Evolutionary conservation across 192 early-diverging fungal species (phyloP), one percentile per base, ranked within the genome.

Genomic region (Ambispora gerdemannii): DNA sequence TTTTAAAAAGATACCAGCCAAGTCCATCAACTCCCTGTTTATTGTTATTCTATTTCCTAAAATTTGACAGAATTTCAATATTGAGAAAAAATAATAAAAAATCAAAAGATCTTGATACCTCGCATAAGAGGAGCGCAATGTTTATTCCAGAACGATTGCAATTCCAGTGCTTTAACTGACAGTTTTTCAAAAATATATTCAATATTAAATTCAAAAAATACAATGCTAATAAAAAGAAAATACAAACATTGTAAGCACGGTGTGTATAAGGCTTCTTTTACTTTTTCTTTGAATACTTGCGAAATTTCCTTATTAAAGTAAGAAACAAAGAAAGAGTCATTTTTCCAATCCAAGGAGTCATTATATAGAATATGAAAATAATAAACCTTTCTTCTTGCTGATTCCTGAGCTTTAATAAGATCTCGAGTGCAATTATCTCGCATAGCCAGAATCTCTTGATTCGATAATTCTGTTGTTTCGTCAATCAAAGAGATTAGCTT

Each of bases 111-210:
- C 1, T 22, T 50, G 7, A 19, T 58, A 70, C 68, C 55, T 31
- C 59, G 35, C 30, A 70, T 43, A 30, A 70, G 56, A n/a, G 68
- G 68, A 2, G 68, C 36, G 31, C 38, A 70, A 70, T 70, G 53
- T 2, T 31, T 27, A 0, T 59, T 22, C 68, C 68, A 70, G 19
- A 70, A 30, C 19, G 52, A 25, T 32, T 27, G 24, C 3, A 70
- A n/a, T 49, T 58, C 17, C 31, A 24, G 32, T 13, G 52, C 35
- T 24, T 47, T 43, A 8, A 70, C 68, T 70, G 43, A 0, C 1
- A n/a, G 8, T 3, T 52, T 69, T 25, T 6, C 33, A 15, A 31
- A 55, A 19, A 25, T 36, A 24, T 53, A 35, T 35, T 35, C 27
- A 32, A 4, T 13, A 55, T 32, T 22, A 10, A 22, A 6, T 53